These are phyloP conservation scores for Cucumis hystrix DNA, from an alignment of 306 rosid species.

Conservation along the genomic window DNA sequence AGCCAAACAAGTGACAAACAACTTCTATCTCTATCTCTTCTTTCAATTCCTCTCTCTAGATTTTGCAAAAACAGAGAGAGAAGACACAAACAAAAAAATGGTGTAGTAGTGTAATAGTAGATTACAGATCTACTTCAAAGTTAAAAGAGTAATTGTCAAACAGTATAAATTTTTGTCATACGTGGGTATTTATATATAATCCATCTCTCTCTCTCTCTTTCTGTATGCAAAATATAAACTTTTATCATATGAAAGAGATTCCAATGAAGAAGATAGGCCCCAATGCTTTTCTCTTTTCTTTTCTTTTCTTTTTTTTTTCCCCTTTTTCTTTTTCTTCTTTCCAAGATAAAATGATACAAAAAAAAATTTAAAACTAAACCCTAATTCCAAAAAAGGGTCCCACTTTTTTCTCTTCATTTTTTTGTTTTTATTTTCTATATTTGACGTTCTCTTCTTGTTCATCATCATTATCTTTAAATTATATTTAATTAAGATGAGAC, in stretches of 20 bases:
- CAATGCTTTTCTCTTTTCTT: neutral
- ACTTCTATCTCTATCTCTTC: neutral
- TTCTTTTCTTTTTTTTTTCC: no score
- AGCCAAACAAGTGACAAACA: neutral
- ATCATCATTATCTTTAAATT: neutral
- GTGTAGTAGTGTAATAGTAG: neutral
- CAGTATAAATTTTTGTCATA: constrained; percentile 4
- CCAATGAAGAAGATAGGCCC: constrained; percentile 8
- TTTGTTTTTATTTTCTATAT: neutral
- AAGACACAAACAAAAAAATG: neutral
- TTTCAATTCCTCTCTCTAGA: neutral
- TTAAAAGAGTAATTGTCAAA: constrained; percentile 7
- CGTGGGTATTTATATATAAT: neutral
- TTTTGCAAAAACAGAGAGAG: neutral
- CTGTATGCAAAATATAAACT: neutral
- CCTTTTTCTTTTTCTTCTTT: neutral
- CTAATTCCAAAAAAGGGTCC: neutral
- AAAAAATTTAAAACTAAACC: neutral
- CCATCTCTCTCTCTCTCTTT: neutral
- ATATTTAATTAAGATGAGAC: neutral
- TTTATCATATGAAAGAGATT: constrained; percentile 2
- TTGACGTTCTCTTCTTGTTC: neutral
- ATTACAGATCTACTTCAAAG: constrained; percentile 9
- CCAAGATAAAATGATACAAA: neutral
- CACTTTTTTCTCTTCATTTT: neutral